A percentile compares a stretch with the other conserved stretches of the same genome.
Conservation (phyloP, 208 protist genomes). For the Leishmania aethiopica region DNA sequence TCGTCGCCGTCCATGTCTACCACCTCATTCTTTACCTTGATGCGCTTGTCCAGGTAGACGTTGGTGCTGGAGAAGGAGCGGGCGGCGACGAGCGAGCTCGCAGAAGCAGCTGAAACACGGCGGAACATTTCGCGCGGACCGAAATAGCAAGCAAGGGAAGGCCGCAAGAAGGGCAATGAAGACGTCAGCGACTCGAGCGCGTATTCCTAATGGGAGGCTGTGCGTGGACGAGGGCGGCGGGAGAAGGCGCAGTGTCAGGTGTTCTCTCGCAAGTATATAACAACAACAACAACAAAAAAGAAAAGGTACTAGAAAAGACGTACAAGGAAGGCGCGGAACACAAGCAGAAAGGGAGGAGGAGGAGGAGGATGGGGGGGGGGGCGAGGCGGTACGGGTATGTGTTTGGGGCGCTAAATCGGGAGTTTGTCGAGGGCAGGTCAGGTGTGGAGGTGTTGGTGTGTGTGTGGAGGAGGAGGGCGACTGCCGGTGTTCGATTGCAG, state of each 20-base stretch:
- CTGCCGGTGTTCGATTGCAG: not conserved
- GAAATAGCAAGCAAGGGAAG: not conserved
- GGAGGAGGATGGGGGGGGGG: not conserved
- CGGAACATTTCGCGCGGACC: conserved; percentile 53
- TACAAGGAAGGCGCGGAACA: not conserved
- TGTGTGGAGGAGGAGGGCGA: not conserved
- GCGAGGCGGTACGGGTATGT: not conserved
- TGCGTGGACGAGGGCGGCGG: not conserved
- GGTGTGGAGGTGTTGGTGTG: not conserved
- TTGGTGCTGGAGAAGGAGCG: conserved; percentile 61
- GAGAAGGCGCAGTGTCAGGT: not conserved
- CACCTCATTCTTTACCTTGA: conserved; percentile 91
- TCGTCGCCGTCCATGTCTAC: conserved; percentile 99
- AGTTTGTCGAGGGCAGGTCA: too few relatives aligned
- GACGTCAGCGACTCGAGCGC: not conserved
- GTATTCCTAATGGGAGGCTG: too few relatives aligned
- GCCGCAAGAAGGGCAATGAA: not conserved
- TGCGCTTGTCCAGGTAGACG: conserved; percentile 57
- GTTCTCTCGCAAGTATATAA: not conserved
- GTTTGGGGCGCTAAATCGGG: too few relatives aligned
- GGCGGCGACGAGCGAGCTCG: conserved; percentile 19
- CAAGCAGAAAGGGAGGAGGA: not conserved
- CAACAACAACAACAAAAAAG: too few relatives aligned
- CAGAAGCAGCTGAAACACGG: conserved; percentile 35
- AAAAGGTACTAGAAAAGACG: too few relatives aligned